Percentiles rank a stretch among this genome's conserved stretches.
Evolutionary conservation across 805 yeast species (phyloP).

Genomic region (Ogataea nonfermentans): DNA sequence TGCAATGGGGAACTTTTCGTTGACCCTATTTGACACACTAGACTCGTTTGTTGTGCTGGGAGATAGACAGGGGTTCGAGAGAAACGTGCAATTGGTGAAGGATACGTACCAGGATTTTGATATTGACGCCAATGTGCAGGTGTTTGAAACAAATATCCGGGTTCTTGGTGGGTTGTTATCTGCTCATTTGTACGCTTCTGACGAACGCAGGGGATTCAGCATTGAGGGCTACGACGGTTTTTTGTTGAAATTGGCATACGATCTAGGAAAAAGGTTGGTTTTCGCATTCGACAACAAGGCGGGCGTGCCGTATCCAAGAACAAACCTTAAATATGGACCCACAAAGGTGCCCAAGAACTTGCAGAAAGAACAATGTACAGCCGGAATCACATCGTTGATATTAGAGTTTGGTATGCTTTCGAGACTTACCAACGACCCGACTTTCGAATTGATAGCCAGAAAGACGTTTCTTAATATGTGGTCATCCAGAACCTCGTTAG

Average conservation of each 20-base stretch:
- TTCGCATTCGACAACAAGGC: conserved; percentile 65
- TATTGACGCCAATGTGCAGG: conserved; percentile 73
- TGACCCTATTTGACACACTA: conserved; percentile 74
- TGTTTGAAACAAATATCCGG: conserved; percentile 82
- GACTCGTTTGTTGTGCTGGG: conserved; percentile 77
- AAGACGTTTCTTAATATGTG: conserved; percentile 68
- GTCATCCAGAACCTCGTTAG: conserved; percentile 58
- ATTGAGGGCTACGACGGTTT: conserved; percentile 62
- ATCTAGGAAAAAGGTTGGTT: conserved; percentile 67
- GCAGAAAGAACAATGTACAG: conserved; percentile 71
- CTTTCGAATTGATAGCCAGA: conserved; percentile 62
- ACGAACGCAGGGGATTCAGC: conserved; percentile 42
- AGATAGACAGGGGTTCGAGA: conserved; percentile 53
- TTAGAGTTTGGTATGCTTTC: conserved; percentile 79
- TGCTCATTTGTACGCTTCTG: conserved; percentile 69
- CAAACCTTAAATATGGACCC: conserved; percentile 61
- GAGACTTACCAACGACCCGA: conserved; percentile 66
- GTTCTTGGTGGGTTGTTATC: conserved; percentile 79
- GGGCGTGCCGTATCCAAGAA: conserved; percentile 76
- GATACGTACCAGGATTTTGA: conserved; percentile 45
- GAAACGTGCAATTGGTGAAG: conserved; percentile 42
- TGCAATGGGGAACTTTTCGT: conserved; percentile 78
- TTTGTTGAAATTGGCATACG: conserved; percentile 67
- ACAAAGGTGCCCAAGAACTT: conserved; percentile 40
- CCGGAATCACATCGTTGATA: conserved; percentile 84